Base-by-base conservation (phyloP, 2,329 filamentous ascomycete genomes). In the Chaetomium olivaceum region DNA sequence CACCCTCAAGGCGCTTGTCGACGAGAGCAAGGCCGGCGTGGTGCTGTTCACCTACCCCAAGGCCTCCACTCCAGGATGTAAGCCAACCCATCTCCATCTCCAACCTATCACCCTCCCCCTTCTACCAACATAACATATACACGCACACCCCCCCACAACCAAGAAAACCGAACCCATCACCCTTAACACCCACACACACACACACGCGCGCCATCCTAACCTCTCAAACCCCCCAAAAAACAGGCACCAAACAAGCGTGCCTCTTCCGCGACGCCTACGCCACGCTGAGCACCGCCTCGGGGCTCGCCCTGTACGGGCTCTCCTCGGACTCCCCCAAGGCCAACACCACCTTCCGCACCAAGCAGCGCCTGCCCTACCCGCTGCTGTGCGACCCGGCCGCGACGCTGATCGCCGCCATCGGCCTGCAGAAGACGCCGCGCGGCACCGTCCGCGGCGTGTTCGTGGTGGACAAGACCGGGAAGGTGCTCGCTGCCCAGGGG, bases 11-110 rank as follows among this genome's bases (percentile, higher is more conserved):
- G 83, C 88, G 72, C 87, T 99, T 27, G 85, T 97, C 58, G 89
- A 92, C 60, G 86, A 90, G 75, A 96, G 93, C 84, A 89, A 91
- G 80, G 83, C 86, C 43, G 95, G 94, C 29, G 90, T 98, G 52
- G 92, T 97, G 39, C 81, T 98, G 33, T 97, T 99, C 78, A 97
- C 93, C 36, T 98, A 98, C 76, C 95, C 95, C 66, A 96, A 91
- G 80, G 95, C 95, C 14, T 95, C 91, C 31, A 99, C 95, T 25
- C 92, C 92, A 46, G 94, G 94, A 69, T 98, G 94, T 97, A 87
- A 86, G 92, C 81, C 76, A 23, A 5, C 31, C 31, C 51, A 19
- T 16, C 33, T 16, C 33, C 9, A 6, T 16, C 61, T 23, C n/a
- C 19, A 51, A 51, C 58, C 27, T 55, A 16, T 63, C 23, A 29